A percentile compares a stretch with the other conserved stretches of the same genome.
Conservation (phyloP, 179 eudicot species). For the Silene coronaria region DNA sequence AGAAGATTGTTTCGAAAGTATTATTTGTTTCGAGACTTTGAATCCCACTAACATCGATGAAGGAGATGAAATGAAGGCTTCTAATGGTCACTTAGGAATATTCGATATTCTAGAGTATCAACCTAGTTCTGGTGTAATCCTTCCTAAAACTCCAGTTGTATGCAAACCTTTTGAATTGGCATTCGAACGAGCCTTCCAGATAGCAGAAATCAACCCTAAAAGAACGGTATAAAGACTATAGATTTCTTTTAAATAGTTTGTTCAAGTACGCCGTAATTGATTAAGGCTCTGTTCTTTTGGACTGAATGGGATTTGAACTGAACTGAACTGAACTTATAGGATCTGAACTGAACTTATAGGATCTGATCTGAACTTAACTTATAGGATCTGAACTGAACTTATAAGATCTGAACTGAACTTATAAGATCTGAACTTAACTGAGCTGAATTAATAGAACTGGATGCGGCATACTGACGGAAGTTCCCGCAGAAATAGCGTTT, state of each 20-base stretch:
- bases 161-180: slow-evolving; percentile 75
- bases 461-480: too few species aligned
- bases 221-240: slow-evolving; percentile 50
- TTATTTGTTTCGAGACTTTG: slow-evolving; percentile 73
- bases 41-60: slow-evolving; percentile 34
- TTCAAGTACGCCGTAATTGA: too few species aligned
- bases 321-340: too few species aligned
- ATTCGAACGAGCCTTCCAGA: slow-evolving; percentile 53
- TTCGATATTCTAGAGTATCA: slow-evolving; percentile 33
- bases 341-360: too few species aligned
- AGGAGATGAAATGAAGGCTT: slow-evolving; percentile 13
- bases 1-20: slow-evolving; percentile 72
- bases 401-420: too few species aligned
- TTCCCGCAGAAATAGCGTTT: too few species aligned
- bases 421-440: too few species aligned
- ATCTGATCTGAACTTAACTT: too few species aligned
- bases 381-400: too few species aligned
- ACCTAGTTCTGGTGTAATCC: slow-evolving; percentile 26
- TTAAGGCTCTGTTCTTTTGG: too few species aligned
- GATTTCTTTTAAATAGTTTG: not conserved
- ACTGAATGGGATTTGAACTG: too few species aligned
- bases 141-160: slow-evolving; percentile 54
- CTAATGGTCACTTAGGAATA: slow-evolving; percentile 21
- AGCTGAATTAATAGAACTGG: too few species aligned
- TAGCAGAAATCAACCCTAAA: slow-evolving; percentile 57